Conservation (phyloP, 495 filamentous ascomycete species). For the Annulohypoxylon nitens region DNA sequence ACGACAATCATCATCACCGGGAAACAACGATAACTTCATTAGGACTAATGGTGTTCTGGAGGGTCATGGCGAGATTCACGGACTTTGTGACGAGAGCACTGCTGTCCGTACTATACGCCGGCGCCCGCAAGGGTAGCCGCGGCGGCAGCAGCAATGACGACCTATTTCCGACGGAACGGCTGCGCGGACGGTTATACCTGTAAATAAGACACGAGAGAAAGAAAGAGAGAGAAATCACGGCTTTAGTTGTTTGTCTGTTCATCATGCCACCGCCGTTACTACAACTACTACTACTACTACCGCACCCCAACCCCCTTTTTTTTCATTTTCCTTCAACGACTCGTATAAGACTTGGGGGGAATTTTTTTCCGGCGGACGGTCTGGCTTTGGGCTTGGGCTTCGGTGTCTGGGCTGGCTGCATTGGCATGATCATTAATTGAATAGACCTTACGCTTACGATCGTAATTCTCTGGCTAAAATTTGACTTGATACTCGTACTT, state of each 20-base stretch:
- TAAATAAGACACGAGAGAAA: slow-evolving; percentile 8
- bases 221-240: not conserved
- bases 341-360: slow-evolving; percentile 5
- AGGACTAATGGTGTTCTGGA: slow-evolving; percentile 44
- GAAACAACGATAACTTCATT: slow-evolving; percentile 9
- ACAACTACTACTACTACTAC: not conserved
- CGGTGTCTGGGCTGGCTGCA: not conserved
- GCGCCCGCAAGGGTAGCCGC: not conserved
- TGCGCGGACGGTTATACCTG: slow-evolving; percentile 13
- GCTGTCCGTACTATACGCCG: slow-evolving; percentile 2
- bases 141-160: not conserved
- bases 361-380: not conserved
- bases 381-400: not conserved
- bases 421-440: slow-evolving; percentile 9
- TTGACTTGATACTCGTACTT: not conserved
- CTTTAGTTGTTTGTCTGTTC: not conserved
- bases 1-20: not conserved
- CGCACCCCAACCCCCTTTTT: not conserved
- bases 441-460: slow-evolving; percentile 1
- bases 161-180: not conserved
- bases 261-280: no score
- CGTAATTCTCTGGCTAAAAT: not conserved
- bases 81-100: slow-evolving; percentile 26
- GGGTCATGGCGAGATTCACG: slow-evolving; percentile 31
- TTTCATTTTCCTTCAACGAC: not conserved